Conservation (phyloP, 129 eudicot species). For the Pseudognaphalium luteoalbum region DNA sequence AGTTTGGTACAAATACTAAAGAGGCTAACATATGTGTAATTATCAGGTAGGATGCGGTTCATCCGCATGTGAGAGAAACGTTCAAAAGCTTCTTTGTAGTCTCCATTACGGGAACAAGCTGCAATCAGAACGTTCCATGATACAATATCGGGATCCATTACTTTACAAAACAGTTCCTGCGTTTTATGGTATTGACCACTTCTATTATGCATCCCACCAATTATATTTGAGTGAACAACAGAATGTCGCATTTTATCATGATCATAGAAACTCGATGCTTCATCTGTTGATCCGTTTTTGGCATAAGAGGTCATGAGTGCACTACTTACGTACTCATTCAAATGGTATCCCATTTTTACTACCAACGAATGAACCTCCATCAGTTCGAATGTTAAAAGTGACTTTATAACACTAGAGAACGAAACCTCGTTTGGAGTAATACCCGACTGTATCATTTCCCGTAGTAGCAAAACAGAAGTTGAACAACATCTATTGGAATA, state of each 20-base stretch:
- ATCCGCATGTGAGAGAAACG: slow-evolving; percentile 39
- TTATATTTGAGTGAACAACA: slow-evolving; percentile 56
- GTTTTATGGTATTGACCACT: slow-evolving; percentile 61
- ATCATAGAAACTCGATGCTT: slow-evolving; percentile 48
- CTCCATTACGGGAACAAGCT: slow-evolving; percentile 44
- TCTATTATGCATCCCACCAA: slow-evolving; percentile 70
- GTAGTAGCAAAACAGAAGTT: slow-evolving; percentile 38
- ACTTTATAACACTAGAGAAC: slow-evolving; percentile 57
- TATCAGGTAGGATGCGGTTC: slow-evolving; percentile 34
- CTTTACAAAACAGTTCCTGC: slow-evolving; percentile 53
- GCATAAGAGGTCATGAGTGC: slow-evolving; percentile 75
- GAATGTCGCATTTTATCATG: slow-evolving; percentile 33
- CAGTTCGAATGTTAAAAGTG: slow-evolving; percentile 43
- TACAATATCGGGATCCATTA: slow-evolving; percentile 61
- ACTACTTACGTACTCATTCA: slow-evolving; percentile 56
- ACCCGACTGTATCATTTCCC: slow-evolving; percentile 58
- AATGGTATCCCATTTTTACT: slow-evolving; percentile 52
- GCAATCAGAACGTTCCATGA: slow-evolving; percentile 71
- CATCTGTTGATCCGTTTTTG: slow-evolving; percentile 46
- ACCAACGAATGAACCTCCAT: slow-evolving; percentile 66
- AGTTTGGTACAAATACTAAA: slow-evolving; percentile 55
- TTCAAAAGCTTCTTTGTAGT: slow-evolving; percentile 38
- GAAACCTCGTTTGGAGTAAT: slow-evolving; percentile 55
- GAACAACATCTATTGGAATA: slow-evolving; percentile 42
- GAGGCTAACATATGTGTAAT: slow-evolving; percentile 50